Base-by-base conservation (phyloP, 2,329 filamentous ascomycete genomes). In the Trichoderma lentiforme region DNA sequence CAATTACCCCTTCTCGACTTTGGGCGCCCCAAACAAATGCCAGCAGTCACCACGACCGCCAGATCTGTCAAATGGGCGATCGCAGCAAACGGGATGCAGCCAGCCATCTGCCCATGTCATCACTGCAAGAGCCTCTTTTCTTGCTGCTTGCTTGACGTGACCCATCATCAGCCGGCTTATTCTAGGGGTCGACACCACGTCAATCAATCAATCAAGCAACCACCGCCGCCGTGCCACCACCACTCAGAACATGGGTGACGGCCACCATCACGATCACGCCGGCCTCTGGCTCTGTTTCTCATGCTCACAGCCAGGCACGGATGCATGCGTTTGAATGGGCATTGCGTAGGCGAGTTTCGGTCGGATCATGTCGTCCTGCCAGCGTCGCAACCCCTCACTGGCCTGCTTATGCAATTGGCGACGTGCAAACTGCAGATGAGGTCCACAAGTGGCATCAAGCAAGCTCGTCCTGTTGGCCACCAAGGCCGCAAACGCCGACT, bases 381-480 rank as follows among this genome's bases (percentile, higher is more conserved):
- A 34, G n/a, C 21, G 47, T n/a, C 60, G 61, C 61, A 43, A 71
- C 68, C 68, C 68, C 68, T 71, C 68, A 71, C 60, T 47, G 56
- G 51, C 51, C 34, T 64, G 61, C 61, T 63, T 57, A 64, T 64
- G 60, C 68, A 36, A 57, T 43, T 39, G 60, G 51, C 58, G 68
- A 57, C 58, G 28, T 64, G 60, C 68, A 71, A 64, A 56, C 61
- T 64, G 58, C 68, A 71, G 24, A 58, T 30, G 68, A 63, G 64
- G 47, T 64, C 61, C 68, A 70, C 67, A 70, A 43, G 67, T 62
- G 67, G 57, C 57, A 70, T 70, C 67, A 70, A 69, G 43, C 65
- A 30, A 21, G 32, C 51, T 51, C 51, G 47, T 43, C 47, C 21
- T 39, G 68, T 71, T 66, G 62, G 70, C 62, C 56, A 56, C 30